A percentile compares a stretch with the other conserved stretches of the same genome.
Evolutionary conservation across 179 eudicot species (phyloP).

Genomic region (Silene coronaria): DNA sequence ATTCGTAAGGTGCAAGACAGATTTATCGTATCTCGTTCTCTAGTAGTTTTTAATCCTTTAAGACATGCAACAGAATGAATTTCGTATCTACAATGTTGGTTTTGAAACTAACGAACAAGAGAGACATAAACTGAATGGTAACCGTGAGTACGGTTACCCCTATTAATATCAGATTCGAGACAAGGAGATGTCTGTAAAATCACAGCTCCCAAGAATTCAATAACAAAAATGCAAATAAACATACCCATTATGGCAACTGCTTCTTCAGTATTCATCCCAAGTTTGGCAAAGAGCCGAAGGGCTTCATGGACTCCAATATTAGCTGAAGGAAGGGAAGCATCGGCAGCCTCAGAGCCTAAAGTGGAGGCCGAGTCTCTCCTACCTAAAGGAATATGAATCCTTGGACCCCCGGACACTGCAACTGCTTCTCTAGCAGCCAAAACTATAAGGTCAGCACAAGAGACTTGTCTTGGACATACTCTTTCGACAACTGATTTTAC

Average conservation of each 20-base stretch:
- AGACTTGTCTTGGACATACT: slow-evolving; percentile 28
- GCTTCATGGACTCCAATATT: slow-evolving; percentile 27
- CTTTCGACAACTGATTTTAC: slow-evolving; percentile 25
- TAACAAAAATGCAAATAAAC: slow-evolving; percentile 5
- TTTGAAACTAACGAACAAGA: too few relatives aligned
- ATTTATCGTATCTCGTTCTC: background rate
- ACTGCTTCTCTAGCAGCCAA: slow-evolving; percentile 35
- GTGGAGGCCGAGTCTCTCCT: slow-evolving; percentile 31
- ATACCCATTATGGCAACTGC: slow-evolving; percentile 35
- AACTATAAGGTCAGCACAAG: slow-evolving; percentile 32
- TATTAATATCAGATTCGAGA: background rate
- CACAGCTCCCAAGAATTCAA: background rate
- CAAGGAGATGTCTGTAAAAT: background rate
- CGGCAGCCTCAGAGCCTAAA: slow-evolving; percentile 25
- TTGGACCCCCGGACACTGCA: slow-evolving; percentile 29
- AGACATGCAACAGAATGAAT: background rate
- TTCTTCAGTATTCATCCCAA: slow-evolving; percentile 28
- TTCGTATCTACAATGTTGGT: too few relatives aligned
- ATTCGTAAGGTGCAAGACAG: too few relatives aligned
- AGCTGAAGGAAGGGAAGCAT: slow-evolving; percentile 30
- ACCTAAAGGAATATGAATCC: slow-evolving; percentile 27
- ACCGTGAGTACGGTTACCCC: background rate
- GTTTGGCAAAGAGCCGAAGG: slow-evolving; percentile 27
- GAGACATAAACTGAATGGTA: background rate
- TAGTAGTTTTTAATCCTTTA: background rate